Evolutionary conservation across 345 rosid species (phyloP).

Genomic region (Brassica nigra): DNA sequence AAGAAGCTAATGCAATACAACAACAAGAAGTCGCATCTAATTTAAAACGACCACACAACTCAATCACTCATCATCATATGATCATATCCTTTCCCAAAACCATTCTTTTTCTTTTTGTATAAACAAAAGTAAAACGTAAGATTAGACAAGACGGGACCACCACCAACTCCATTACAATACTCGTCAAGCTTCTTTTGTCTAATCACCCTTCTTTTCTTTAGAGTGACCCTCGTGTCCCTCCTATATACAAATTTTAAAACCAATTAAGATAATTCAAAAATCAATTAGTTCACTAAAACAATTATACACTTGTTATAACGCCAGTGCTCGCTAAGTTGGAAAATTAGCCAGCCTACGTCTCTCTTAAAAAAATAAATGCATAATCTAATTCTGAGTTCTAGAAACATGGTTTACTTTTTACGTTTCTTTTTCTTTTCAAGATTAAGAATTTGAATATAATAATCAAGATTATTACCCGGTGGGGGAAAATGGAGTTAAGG

Average conservation of each 20-base stretch:
- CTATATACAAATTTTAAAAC: neutral
- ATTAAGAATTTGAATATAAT: neutral
- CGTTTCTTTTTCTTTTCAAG: neutral
- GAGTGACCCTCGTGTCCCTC: conserved; percentile 33
- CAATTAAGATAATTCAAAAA: neutral
- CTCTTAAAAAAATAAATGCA: neutral
- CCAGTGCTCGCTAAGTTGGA: neutral
- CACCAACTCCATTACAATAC: conserved; percentile 4
- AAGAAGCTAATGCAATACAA: neutral
- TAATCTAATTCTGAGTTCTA: neutral
- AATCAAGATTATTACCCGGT: conserved; percentile 1
- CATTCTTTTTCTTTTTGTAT: neutral
- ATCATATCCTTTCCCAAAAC: neutral
- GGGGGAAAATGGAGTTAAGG: conserved; percentile 26
- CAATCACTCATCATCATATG: conserved; percentile 12
- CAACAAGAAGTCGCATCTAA: neutral
- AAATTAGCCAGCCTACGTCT: neutral
- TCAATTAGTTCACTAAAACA: neutral
- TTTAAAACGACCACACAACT: neutral
- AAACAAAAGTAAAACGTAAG: conserved; percentile 12
- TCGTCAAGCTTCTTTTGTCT: neutral
- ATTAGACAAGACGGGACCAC: conserved; percentile 28
- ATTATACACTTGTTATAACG: neutral
- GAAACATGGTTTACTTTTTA: neutral
- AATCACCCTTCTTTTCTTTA: neutral